phyloP scores from a whole-genome alignment of 2,329 filamentous ascomycete genomes.

The Penicillium sclerotigenum region DNA sequence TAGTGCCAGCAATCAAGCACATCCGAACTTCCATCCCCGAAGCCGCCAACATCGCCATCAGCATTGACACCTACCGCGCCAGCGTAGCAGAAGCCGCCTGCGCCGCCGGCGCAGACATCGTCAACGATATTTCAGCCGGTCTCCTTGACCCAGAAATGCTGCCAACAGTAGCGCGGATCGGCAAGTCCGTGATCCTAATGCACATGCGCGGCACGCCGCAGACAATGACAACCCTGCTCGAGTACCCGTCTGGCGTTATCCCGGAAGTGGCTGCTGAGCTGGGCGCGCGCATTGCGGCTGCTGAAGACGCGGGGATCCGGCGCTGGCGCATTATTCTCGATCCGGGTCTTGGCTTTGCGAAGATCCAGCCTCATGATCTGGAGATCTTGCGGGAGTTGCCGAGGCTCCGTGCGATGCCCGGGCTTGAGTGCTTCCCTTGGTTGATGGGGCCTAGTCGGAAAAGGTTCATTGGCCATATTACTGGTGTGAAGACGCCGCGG shows the following conservation, averaged over 20 bases:
- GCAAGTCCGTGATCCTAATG: conserved; percentile 80
- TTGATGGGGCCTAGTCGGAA: conserved; percentile 86
- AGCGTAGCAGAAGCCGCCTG: conserved; percentile 74
- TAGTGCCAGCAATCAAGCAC: conserved; percentile 73
- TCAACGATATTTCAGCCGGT: conserved; percentile 93
- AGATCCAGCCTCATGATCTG: conserved; percentile 75
- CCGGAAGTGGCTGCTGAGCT: conserved; percentile 66
- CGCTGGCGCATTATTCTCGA: conserved; percentile 95
- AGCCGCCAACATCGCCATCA: conserved; percentile 65
- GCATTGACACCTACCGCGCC: conserved; percentile 89
- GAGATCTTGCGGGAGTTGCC: conserved; percentile 68
- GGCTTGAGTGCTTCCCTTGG: conserved; percentile 70
- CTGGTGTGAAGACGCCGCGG: conserved; percentile 66
- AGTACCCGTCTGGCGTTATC: conserved; percentile 68
- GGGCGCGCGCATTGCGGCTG: conserved; percentile 64
- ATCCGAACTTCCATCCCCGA: conserved; percentile 64
- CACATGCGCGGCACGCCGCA: conserved; percentile 87
- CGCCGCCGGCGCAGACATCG: conserved; percentile 77
- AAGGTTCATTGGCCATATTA: conserved; percentile 79
- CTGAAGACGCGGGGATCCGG: conserved; percentile 76
- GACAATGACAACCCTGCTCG: conserved; percentile 70
- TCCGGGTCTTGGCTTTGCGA: conserved; percentile 91
- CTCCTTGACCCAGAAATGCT: conserved; percentile 78
- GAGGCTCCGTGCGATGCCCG: conserved; percentile 52
- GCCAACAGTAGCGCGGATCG: conserved; percentile 69